Conservation (phyloP, 371 early-diverging fungal genomes). For the Actinomortierella wolfii region DNA sequence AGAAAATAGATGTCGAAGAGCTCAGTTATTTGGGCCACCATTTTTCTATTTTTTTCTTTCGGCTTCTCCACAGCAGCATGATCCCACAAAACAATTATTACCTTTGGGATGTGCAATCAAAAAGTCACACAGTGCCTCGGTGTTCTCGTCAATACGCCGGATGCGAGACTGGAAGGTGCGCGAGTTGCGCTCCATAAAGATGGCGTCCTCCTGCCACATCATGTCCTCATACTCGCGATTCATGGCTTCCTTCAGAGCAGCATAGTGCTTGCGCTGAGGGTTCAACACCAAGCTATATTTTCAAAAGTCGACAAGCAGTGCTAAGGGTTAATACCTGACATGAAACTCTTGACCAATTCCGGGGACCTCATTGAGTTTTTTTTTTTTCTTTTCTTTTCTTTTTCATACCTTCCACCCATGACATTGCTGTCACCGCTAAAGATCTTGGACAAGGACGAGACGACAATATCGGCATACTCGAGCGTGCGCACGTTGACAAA, state of each 20-base stretch:
- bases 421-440: slow-evolving; percentile 96
- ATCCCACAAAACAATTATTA: slow-evolving; percentile 27
- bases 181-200: slow-evolving; percentile 95
- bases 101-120: slow-evolving; percentile 68
- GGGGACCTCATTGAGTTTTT: too few species aligned
- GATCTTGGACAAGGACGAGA: slow-evolving; percentile 92
- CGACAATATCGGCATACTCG: slow-evolving; percentile 85
- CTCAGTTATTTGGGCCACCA: too few species aligned
- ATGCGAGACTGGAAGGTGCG: slow-evolving; percentile 81
- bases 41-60: too few species aligned
- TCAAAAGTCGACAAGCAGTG: too few species aligned
- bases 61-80: too few species aligned
- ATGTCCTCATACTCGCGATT: slow-evolving; percentile 73
- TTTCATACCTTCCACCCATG: slow-evolving; percentile 90
- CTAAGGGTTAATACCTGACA: too few species aligned
- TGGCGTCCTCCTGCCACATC: slow-evolving; percentile 92
- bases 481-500: slow-evolving; percentile 85
- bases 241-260: slow-evolving; percentile 56
- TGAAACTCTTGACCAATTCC: too few species aligned
- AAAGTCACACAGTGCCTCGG: slow-evolving; percentile 79
- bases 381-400: neutral
- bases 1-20: neutral
- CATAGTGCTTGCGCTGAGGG: slow-evolving; percentile 68
- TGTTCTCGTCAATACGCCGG: slow-evolving; percentile 72
- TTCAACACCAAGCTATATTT: slow-evolving; percentile 77